These are phyloP conservation scores for Cyberlindnera maritima DNA, from an alignment of 805 yeast species.

Conservation along the genomic window DNA sequence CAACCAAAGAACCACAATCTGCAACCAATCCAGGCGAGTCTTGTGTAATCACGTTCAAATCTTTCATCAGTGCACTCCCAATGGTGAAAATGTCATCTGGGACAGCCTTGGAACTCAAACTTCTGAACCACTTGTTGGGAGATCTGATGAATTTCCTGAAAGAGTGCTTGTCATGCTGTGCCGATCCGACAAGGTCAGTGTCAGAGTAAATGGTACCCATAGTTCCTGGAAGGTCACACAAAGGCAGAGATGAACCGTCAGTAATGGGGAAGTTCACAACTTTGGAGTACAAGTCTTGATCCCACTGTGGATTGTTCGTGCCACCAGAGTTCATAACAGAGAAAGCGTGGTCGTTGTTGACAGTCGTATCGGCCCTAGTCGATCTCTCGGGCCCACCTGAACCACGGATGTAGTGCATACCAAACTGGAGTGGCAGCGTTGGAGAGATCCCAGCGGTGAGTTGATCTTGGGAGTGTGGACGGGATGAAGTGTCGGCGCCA, in stretches of 20 bases:
- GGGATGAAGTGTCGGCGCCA: not conserved
- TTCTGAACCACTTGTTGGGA: conserved; percentile 4
- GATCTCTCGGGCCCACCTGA: not conserved
- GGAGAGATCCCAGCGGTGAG: not conserved
- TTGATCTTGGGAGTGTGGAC: not conserved
- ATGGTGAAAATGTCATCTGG: not conserved
- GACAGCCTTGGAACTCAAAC: not conserved
- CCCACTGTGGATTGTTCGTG: not conserved
- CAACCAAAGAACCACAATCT: not conserved
- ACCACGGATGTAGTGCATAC: not conserved
- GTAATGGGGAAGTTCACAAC: conserved; percentile 18
- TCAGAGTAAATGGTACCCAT: not conserved
- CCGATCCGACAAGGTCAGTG: not conserved
- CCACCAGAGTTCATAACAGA: not conserved
- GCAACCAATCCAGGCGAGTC: not conserved
- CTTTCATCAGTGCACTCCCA: not conserved
- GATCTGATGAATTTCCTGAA: conserved; percentile 1
- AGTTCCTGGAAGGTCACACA: not conserved
- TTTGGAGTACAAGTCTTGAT: conserved; percentile 4
- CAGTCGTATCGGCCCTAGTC: not conserved
- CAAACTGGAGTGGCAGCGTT: not conserved
- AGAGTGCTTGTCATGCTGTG: not conserved
- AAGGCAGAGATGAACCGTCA: not conserved
- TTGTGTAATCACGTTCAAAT: not conserved
- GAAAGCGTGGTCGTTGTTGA: not conserved